A percentile compares a stretch with the other conserved stretches of the same genome.
phyloP scores from a whole-genome alignment of 495 filamentous ascomycete species.

The Cladorrhinum samala region DNA sequence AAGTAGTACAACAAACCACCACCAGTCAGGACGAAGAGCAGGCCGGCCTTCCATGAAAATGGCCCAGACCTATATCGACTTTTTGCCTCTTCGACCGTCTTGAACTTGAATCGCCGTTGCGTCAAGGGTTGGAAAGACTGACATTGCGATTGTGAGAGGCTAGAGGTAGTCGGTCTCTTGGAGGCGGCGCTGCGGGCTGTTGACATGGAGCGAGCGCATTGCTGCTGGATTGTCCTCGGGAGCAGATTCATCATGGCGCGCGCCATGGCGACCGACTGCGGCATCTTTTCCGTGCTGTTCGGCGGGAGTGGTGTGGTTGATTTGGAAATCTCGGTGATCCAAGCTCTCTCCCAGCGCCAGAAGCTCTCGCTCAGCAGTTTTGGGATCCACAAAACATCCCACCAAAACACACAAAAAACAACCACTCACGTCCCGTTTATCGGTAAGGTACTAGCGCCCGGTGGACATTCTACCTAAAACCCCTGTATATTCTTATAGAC shows the following conservation, averaged over 20 bases:
- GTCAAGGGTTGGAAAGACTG: conserved; percentile 28
- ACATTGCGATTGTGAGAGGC: conserved; percentile 10
- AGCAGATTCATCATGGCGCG: conserved; percentile 21
- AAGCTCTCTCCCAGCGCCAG: neutral
- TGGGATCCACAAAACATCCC: neutral
- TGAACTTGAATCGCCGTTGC: conserved; percentile 34
- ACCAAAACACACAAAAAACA: no score
- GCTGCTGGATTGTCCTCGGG: conserved; percentile 12
- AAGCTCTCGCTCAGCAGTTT: neutral
- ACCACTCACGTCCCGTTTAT: no score
- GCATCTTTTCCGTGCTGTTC: conserved; percentile 19
- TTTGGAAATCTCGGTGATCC: neutral
- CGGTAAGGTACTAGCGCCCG: no score
- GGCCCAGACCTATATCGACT: conserved; percentile 57
- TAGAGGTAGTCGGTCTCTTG: conserved; percentile 14
- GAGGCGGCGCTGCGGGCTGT: conserved; percentile 14
- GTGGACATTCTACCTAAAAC: no score
- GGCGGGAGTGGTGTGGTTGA: neutral
- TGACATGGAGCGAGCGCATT: conserved; percentile 26
- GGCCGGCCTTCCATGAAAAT: conserved; percentile 83
- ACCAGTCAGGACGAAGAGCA: conserved; percentile 77
- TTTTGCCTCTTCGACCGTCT: conserved; percentile 51
- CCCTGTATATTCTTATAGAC: neutral
- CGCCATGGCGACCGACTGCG: conserved; percentile 18
- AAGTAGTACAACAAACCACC: conserved; percentile 81